Conservation (phyloP, 495 filamentous ascomycete species). For the Daldinia childiae region DNA sequence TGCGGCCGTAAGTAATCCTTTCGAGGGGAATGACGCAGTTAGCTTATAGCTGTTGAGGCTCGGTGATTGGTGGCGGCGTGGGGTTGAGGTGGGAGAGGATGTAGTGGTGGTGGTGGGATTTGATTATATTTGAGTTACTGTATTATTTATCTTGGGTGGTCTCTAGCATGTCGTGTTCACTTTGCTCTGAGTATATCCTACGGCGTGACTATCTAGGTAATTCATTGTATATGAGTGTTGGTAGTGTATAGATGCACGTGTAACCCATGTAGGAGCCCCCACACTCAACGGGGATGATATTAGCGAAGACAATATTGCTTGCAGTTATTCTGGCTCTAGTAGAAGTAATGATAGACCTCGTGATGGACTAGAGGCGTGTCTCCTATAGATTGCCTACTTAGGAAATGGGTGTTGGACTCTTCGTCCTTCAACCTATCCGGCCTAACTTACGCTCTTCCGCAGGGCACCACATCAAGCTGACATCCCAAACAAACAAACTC, state of each 20-base stretch:
- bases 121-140: background rate
- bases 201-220: background rate
- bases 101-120: background rate
- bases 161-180: background rate
- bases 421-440: background rate
- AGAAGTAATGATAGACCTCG: background rate
- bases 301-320: background rate
- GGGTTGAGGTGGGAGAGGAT: background rate
- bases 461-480: background rate
- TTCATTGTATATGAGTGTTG: background rate
- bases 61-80: background rate
- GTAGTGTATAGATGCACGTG: background rate
- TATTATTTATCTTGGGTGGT: background rate
- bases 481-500: conserved; percentile 3
- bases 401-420: background rate
- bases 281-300: background rate
- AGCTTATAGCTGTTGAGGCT: background rate
- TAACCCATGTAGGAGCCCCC: background rate
- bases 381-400: background rate
- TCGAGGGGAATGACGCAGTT: background rate
- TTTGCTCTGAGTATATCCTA: background rate
- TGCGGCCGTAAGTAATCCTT: background rate
- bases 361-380: background rate
- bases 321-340: background rate
- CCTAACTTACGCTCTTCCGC: background rate